phyloP scores from a whole-genome alignment of 83 land plant species.

The Larix sibirica region DNA sequence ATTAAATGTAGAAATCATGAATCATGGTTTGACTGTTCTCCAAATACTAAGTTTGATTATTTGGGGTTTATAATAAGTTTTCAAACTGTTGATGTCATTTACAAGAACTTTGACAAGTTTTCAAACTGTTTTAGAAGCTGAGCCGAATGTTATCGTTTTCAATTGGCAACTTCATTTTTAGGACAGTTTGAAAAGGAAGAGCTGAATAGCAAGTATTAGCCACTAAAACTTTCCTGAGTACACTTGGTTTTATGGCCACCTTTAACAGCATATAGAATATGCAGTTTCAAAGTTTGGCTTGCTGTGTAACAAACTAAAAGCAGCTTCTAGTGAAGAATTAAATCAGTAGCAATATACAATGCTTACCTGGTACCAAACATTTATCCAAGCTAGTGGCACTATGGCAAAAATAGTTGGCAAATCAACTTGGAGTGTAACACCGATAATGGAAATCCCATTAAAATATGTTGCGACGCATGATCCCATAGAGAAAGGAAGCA shows the following conservation, averaged over 20 bases:
- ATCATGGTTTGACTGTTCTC: neutral
- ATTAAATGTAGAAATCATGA: neutral
- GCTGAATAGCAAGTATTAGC: neutral
- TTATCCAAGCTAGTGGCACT: constrained; percentile 75
- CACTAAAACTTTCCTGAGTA: neutral
- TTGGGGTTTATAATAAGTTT: neutral
- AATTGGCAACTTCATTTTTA: neutral
- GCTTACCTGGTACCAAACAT: constrained; percentile 81
- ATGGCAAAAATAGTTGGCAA: constrained; percentile 82
- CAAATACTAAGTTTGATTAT: neutral
- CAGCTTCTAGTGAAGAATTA: neutral
- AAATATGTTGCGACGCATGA: constrained; percentile 57
- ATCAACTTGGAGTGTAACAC: constrained; percentile 82
- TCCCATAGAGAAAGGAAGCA: constrained; percentile 73
- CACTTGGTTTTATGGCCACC: neutral
- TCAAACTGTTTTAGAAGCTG: too few species aligned
- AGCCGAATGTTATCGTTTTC: neutral
- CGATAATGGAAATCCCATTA: constrained; percentile 55
- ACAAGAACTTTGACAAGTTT: too few species aligned
- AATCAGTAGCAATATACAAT: neutral
- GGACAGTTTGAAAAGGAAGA: too few species aligned
- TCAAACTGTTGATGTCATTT: neutral
- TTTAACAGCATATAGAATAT: neutral
- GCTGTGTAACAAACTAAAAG: neutral
- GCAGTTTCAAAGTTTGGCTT: neutral